Conservation (phyloP, 495 filamentous ascomycete genomes). For the Corynascus novoguineensis region DNA sequence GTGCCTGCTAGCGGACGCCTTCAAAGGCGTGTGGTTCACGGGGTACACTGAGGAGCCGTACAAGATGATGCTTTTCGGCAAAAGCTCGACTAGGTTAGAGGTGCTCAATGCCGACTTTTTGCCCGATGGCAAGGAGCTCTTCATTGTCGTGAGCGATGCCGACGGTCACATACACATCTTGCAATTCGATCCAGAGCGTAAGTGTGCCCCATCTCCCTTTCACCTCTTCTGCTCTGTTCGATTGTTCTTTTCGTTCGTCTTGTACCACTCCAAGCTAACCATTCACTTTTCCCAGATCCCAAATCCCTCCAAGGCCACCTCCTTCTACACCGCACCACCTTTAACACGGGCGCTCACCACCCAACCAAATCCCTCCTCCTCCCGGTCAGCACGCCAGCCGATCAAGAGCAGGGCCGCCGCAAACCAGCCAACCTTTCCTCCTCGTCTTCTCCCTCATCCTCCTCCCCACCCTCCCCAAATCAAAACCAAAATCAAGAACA, state of each 20-base stretch:
- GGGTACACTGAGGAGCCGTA: conserved; percentile 95
- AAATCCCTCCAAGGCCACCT: conserved; percentile 85
- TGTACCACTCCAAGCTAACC: neutral
- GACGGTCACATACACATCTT: conserved; percentile 81
- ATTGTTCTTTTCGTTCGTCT: too few relatives aligned
- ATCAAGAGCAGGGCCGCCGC: neutral
- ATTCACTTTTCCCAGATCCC: conserved; percentile 57
- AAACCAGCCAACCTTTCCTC: conserved; percentile 8
- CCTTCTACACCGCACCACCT: conserved; percentile 78
- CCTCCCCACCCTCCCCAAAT: too few relatives aligned
- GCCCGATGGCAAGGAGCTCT: conserved; percentile 76
- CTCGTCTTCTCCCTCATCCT: too few relatives aligned
- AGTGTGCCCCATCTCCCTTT: conserved; percentile 20
- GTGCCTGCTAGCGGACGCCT: conserved; percentile 76
- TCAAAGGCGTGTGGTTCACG: conserved; percentile 91
- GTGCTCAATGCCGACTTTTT: conserved; percentile 81
- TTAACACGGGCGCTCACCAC: conserved; percentile 73
- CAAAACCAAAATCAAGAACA: conserved; percentile 12
- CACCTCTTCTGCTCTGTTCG: neutral
- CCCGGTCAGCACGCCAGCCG: conserved; percentile 48
- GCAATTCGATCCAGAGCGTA: conserved; percentile 89
- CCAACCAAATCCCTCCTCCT: conserved; percentile 69
- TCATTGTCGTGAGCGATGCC: conserved; percentile 75
- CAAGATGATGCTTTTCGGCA: conserved; percentile 89
- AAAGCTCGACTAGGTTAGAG: conserved; percentile 67